A percentile compares a stretch with the other conserved stretches of the same genome.
Conservation (phyloP, 1,284 basidiomycete species). For the Cryptococcus maquisensis region DNA sequence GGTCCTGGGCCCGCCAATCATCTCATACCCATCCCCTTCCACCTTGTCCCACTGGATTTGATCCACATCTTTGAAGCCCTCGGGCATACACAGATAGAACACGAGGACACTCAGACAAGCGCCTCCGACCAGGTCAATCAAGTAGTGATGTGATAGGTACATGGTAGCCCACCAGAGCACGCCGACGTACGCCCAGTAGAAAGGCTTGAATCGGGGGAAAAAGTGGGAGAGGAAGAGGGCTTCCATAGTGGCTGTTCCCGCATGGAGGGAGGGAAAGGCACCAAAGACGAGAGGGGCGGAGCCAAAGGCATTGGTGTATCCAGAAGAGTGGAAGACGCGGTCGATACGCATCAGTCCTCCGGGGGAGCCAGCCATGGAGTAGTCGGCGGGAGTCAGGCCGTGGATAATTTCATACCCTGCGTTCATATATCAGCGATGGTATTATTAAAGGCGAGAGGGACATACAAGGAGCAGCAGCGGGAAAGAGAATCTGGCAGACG, state of each 20-base stretch:
- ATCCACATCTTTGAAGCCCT: constrained; percentile 63
- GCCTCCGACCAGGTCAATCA: constrained; percentile 92
- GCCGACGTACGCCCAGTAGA: constrained; percentile 80
- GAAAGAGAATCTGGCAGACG: constrained; percentile 80
- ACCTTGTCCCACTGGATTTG: constrained; percentile 50
- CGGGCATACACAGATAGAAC: constrained; percentile 85
- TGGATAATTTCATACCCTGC: constrained; percentile 96
- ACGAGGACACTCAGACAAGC: constrained; percentile 80
- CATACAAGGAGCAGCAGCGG: constrained; percentile 81
- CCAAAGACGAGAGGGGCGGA: constrained; percentile 92
- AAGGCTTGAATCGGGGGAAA: constrained; percentile 66
- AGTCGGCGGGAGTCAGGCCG: constrained; percentile 90
- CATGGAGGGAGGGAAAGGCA: constrained; percentile 91
- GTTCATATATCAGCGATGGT: neutral
- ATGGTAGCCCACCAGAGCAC: constrained; percentile 97
- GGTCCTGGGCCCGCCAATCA: constrained; percentile 22
- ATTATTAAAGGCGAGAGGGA: constrained; percentile 9
- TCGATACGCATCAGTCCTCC: constrained; percentile 93
- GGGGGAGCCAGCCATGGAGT: constrained; percentile 84
- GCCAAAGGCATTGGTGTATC: constrained; percentile 78
- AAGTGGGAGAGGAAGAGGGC: constrained; percentile 93
- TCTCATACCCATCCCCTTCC: constrained; percentile 31
- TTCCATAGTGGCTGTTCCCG: constrained; percentile 84
- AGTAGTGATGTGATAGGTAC: constrained; percentile 97
- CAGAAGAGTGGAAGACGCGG: constrained; percentile 69